A percentile compares a stretch with the other conserved stretches of the same genome.
phyloP scores from a whole-genome alignment of 805 yeast species.

The Pichia rugopelliculosa region DNA sequence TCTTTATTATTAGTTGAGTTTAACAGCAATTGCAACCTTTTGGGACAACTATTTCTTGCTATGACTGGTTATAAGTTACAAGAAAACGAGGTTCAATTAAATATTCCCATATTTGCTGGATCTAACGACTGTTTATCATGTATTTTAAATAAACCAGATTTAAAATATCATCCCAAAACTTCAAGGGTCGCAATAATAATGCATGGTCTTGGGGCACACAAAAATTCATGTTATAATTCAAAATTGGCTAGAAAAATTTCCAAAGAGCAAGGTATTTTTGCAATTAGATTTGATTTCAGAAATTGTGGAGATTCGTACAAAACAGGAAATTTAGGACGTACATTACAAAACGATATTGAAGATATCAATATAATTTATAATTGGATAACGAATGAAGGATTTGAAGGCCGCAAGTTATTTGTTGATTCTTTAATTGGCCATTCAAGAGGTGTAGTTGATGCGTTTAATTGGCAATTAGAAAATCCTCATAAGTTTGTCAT shows the following conservation, averaged over 20 bases:
- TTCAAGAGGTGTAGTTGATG: slow-evolving; percentile 72
- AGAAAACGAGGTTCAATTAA: slow-evolving; percentile 10
- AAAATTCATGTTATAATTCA: slow-evolving; percentile 69
- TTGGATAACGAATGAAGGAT: slow-evolving; percentile 22
- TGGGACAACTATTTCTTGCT: neutral
- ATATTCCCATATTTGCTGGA: slow-evolving; percentile 9
- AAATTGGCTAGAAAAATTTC: slow-evolving; percentile 55
- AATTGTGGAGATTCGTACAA: slow-evolving; percentile 66
- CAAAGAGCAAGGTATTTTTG: slow-evolving; percentile 48
- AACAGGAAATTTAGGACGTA: slow-evolving; percentile 51
- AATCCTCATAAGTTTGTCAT: slow-evolving; percentile 39
- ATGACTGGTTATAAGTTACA: slow-evolving; percentile 13
- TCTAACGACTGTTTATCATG: slow-evolving; percentile 12
- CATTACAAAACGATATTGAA: slow-evolving; percentile 54
- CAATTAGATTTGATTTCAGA: slow-evolving; percentile 77
- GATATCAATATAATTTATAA: slow-evolving; percentile 50
- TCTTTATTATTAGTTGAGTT: too few relatives aligned
- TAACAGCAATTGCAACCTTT: too few relatives aligned
- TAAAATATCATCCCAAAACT: slow-evolving; percentile 11
- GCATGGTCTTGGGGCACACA: slow-evolving; percentile 88
- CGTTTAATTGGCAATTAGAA: slow-evolving; percentile 60
- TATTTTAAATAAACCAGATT: slow-evolving; percentile 18
- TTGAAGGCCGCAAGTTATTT: slow-evolving; percentile 34
- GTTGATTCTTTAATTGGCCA: slow-evolving; percentile 63
- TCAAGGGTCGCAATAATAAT: slow-evolving; percentile 42